Evolutionary conservation across 2,329 filamentous ascomycete species (phyloP).

Genomic region (Capronia epimyces): DNA sequence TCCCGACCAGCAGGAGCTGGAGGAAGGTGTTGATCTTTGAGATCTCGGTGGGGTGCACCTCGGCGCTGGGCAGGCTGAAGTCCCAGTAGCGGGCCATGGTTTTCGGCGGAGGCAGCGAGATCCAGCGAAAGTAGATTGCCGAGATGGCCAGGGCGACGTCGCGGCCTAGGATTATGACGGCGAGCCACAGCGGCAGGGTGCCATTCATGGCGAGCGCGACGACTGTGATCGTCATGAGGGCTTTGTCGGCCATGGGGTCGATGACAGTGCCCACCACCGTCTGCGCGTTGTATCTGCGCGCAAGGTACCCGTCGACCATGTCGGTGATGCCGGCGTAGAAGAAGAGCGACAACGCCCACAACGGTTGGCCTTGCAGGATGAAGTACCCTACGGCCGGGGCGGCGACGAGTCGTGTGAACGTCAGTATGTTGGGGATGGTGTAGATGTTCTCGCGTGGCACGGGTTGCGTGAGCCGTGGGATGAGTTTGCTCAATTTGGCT

Average conservation of each 20-base stretch:
- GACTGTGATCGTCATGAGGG: constrained; percentile 87
- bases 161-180: constrained; percentile 81
- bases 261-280: constrained; percentile 94
- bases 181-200: constrained; percentile 81
- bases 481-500: constrained; percentile 15
- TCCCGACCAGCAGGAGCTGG: constrained; percentile 79
- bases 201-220: constrained; percentile 79
- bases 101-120: constrained; percentile 87
- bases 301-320: constrained; percentile 89
- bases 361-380: constrained; percentile 74
- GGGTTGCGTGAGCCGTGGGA: constrained; percentile 33
- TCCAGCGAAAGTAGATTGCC: constrained; percentile 93
- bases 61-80: constrained; percentile 67
- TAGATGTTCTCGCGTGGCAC: constrained; percentile 79
- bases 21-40: constrained; percentile 79
- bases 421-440: constrained; percentile 90
- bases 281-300: constrained; percentile 76
- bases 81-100: constrained; percentile 94
- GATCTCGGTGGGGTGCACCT: constrained; percentile 42
- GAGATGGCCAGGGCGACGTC: constrained; percentile 77
- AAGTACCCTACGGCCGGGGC: constrained; percentile 85
- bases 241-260: constrained; percentile 95
- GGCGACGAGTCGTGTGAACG: constrained; percentile 74
- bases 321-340: constrained; percentile 89
- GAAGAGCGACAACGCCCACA: constrained; percentile 77